phyloP scores from a whole-genome alignment of 768 basidiomycete species.

The Collybiopsis luxurians region DNA sequence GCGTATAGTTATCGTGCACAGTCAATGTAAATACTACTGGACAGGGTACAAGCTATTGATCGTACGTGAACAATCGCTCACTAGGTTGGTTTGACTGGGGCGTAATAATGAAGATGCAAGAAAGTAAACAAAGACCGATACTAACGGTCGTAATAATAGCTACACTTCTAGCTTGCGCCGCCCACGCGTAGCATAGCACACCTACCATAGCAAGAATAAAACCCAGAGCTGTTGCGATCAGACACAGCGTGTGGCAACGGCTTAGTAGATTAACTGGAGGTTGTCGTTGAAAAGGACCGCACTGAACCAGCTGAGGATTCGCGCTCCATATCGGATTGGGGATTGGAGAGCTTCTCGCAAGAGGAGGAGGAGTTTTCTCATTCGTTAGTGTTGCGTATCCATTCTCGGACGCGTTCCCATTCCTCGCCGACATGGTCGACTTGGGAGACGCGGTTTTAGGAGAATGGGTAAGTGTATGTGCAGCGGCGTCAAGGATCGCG shows the following conservation, averaged over 20 bases:
- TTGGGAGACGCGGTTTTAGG: constrained; percentile 10
- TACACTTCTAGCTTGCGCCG: constrained; percentile 40
- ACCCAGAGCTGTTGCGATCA: constrained; percentile 42
- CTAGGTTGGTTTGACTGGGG: constrained; percentile 4
- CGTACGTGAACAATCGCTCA: not conserved
- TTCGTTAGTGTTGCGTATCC: not conserved
- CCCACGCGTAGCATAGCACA: constrained; percentile 51
- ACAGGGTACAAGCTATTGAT: too few species aligned
- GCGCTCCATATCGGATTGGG: constrained; percentile 32
- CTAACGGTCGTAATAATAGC: constrained; percentile 40
- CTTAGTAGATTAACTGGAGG: constrained; percentile 46
- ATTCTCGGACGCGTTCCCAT: not conserved
- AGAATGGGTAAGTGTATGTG: constrained; percentile 4
- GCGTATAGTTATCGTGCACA: too few species aligned
- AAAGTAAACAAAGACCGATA: constrained; percentile 31
- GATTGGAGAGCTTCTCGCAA: not conserved
- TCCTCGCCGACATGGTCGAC: not conserved
- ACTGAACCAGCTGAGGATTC: constrained; percentile 51
- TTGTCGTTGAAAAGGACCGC: constrained; percentile 41
- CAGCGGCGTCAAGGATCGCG: constrained; percentile 5
- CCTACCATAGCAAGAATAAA: constrained; percentile 51
- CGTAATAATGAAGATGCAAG: constrained; percentile 15
- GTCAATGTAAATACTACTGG: too few species aligned
- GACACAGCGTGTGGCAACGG: constrained; percentile 47
- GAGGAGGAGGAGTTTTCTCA: constrained; percentile 12